Base-by-base conservation (phyloP, 1,284 basidiomycete species). In the Agroathelia rolfsii region DNA sequence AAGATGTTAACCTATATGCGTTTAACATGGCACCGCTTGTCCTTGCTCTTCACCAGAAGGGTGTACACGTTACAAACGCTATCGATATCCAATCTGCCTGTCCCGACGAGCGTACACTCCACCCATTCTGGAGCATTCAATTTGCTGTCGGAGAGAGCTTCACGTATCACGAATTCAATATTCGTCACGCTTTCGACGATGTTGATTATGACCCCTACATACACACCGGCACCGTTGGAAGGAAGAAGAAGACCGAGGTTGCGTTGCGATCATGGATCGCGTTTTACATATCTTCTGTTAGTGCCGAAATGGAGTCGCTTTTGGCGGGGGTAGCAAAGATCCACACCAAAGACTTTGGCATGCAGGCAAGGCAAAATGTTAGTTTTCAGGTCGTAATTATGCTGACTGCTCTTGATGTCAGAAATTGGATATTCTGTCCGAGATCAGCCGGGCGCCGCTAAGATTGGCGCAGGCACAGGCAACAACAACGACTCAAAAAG, bases 31-130 rank as follows among this genome's bases (percentile, higher is more conserved):
- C 59, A 26, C 56, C 52, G 21, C 41, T 76, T 2, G 57, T 62
- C 0, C 41, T 59, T 3, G 50, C 62, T 3, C 47, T 76, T 11
- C 56, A 49, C 42, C 31, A 44, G n/a, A 41, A 57, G 6, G 48
- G 47, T 0, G 26, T 71, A 3, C 51, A 50, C 14, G 50, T 74
- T 13, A 37, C 43, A 6, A 56, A 61, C 26, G 68, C 53, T 6
- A 52, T 81, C 28, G 76, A 82, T 41, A 56, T 83, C 13, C 75
- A 79, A 44, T 69, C 66, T 0, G 64, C 56, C 1, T 56, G 41
- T 21, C 16, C 14, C 51, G 30, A 55, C 45, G n/a, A 25, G 45
- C 7, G 39, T 44, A 26, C 41, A 22, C 62, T 69, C 12, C 59
- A 58, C 22, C 68, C 69, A 1, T 39, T 60, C 10, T 50, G 47